Percentiles rank a stretch among this genome's conserved stretches.
Evolutionary conservation across 495 filamentous ascomycete species (phyloP).

Genomic region (Penicillium desertorum): DNA sequence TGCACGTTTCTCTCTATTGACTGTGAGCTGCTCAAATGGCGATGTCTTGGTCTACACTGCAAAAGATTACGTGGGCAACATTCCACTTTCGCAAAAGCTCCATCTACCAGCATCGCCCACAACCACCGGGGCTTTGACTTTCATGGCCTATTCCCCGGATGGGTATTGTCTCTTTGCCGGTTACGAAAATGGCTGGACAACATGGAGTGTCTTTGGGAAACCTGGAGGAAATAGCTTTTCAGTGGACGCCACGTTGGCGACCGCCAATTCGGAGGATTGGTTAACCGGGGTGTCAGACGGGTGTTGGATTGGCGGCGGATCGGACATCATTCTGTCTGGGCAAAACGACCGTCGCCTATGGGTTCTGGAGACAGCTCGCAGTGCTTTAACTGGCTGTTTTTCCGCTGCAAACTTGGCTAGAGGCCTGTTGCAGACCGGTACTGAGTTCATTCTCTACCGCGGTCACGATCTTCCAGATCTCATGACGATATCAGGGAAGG

Average conservation of each 20-base stretch:
- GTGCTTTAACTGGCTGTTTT: slow-evolving; percentile 85
- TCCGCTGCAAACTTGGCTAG: slow-evolving; percentile 84
- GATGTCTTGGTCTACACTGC: slow-evolving; percentile 83
- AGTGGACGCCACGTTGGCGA: slow-evolving; percentile 61
- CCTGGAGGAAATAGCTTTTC: slow-evolving; percentile 77
- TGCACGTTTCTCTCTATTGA: slow-evolving; percentile 88
- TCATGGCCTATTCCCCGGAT: slow-evolving; percentile 87
- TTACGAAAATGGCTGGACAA: slow-evolving; percentile 90
- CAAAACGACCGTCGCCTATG: slow-evolving; percentile 74
- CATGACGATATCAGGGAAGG: slow-evolving; percentile 88
- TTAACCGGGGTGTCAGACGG: slow-evolving; percentile 70
- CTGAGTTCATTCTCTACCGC: slow-evolving; percentile 84
- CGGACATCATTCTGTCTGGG: slow-evolving; percentile 73
- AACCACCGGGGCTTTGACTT: slow-evolving; percentile 67
- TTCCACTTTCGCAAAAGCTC: slow-evolving; percentile 83
- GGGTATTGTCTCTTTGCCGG: slow-evolving; percentile 96
- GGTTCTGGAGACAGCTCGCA: slow-evolving; percentile 88
- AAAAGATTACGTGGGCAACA: slow-evolving; percentile 89
- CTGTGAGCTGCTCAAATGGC: slow-evolving; percentile 80
- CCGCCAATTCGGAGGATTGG: slow-evolving; percentile 73
- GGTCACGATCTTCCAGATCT: slow-evolving; percentile 89
- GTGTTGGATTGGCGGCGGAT: slow-evolving; percentile 84
- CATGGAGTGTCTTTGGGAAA: slow-evolving; percentile 97
- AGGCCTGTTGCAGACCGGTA: slow-evolving; percentile 82
- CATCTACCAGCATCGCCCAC: slow-evolving; percentile 59